Evolutionary conservation across 306 rosid species (phyloP).

Genomic region (Gleditsia sinensis): DNA sequence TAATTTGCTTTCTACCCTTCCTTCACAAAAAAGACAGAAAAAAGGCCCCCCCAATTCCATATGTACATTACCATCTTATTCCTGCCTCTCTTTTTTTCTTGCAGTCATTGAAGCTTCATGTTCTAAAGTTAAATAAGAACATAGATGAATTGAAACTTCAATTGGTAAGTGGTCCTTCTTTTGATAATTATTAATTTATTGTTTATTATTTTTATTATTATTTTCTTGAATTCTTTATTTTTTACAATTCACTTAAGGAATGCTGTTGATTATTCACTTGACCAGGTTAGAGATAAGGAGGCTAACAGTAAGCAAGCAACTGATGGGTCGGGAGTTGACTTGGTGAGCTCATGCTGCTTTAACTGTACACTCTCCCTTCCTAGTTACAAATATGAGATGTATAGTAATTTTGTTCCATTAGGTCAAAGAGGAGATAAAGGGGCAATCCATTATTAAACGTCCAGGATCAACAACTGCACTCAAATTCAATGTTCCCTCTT

Average conservation of each 20-base stretch:
- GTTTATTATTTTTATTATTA: neutral
- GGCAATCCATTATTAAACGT: constrained; percentile 36
- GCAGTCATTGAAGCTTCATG: constrained; percentile 98
- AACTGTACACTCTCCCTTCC: constrained; percentile 22
- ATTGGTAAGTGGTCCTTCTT: constrained; percentile 58
- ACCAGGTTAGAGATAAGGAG: constrained; percentile 63
- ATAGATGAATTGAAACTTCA: constrained; percentile 67
- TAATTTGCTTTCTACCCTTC: constrained; percentile 30
- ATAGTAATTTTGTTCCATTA: constrained; percentile 38
- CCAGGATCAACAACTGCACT: constrained; percentile 36
- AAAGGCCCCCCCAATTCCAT: neutral
- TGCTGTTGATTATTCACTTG: constrained; percentile 23
- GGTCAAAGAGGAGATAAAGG: constrained; percentile 41
- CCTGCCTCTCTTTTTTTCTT: constrained; percentile 35
- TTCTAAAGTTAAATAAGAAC: constrained; percentile 68
- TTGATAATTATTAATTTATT: neutral
- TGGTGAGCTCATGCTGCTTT: constrained; percentile 51
- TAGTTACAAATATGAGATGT: constrained; percentile 12
- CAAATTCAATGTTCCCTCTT: constrained; percentile 36
- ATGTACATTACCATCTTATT: constrained; percentile 29
- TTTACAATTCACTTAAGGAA: constrained; percentile 26
- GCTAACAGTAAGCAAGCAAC: constrained; percentile 38
- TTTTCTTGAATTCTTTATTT: constrained; percentile 11
- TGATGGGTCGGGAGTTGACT: constrained; percentile 38
- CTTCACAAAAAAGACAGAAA: neutral